Evolutionary conservation across 2,329 filamentous ascomycete genomes (phyloP), one percentile per base, ranked within the genome.

Genomic region (Xylariales sp.): DNA sequence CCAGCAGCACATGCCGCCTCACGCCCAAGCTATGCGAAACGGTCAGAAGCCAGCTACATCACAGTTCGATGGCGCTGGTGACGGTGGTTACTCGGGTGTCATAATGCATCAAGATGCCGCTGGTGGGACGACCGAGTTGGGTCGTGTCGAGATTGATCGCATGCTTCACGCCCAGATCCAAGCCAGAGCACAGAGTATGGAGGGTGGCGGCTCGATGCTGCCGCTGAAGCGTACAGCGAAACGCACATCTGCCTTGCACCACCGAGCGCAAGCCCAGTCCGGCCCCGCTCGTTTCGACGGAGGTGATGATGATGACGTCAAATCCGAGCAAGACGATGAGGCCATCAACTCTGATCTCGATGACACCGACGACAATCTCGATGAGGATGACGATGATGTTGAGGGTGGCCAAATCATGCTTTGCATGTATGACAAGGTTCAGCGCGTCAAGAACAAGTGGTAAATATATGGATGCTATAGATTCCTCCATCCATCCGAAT

Each of bases 371-470:
- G 93, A 97, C 46, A 82, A 88, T 9, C 67, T 80, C 14, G 83
- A 86, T 21, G 88, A 93, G 18, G 87, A 91, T 18, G 88, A 93
- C 24, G 90, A 93, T 38, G 87, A 89, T 11, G 88, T 94, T 46
- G 90, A 95, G 31, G 79, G 82, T 25, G 83, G 84, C 1, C 86
- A 95, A 53, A 90, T 94, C 60, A 97, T 98, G 87, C 82, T 98
- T 29, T 98, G 93, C 71, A 96, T 95, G 61, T 98, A 98, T 62
- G 93, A 98, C 71, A 98, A 98, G 71, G 93, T 98, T 8, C 91
- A 97, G 68, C 79, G 93, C 35, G 93, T 97, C 57, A 98, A 98
- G 82, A 98, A 97, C 70, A 98, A 93, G 79, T 93, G 87, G 87
- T 82, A 62, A 38, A 74, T 66, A n/a, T 16, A 11, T 18, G 3